These are phyloP conservation scores for Pestalotiopsis sp. DNA, from an alignment of 2,329 filamentous ascomycete species.

Conservation along the genomic window DNA sequence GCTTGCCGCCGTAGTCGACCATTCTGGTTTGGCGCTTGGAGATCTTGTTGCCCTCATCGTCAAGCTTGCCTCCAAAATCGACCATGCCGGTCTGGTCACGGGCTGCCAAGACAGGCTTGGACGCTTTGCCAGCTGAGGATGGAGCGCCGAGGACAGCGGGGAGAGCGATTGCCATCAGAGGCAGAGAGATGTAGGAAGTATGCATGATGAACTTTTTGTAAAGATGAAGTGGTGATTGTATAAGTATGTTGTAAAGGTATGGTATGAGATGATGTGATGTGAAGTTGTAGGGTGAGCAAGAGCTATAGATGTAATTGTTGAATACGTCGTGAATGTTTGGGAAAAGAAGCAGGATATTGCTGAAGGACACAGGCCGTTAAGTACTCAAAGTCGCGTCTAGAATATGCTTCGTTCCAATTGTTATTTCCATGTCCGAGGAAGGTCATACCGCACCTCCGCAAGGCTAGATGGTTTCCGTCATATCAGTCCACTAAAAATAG, in stretches of 20 bases:
- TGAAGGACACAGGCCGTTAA: neutral
- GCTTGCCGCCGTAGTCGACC: neutral
- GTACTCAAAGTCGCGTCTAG: neutral
- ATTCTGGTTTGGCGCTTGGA: neutral
- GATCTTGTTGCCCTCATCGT: neutral
- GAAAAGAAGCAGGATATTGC: neutral
- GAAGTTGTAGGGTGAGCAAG: too few species aligned
- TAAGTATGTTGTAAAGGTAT: neutral
- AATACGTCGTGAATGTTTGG: neutral
- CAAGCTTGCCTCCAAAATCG: neutral
- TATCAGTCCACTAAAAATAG: neutral
- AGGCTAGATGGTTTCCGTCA: too few species aligned
- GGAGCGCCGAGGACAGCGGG: neutral
- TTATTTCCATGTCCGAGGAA: neutral
- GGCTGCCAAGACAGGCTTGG: neutral
- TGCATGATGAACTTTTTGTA: neutral
- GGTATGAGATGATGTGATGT: neutral
- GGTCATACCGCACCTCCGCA: too few species aligned
- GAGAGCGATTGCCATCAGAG: neutral
- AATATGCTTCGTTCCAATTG: neutral
- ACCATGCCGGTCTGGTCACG: neutral
- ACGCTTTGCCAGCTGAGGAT: neutral
- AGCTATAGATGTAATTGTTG: neutral
- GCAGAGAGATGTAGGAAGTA: neutral
- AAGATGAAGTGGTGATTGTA: neutral